Conservation (phyloP, 2,329 filamentous ascomycete genomes). For the Moelleriella libera region DNA sequence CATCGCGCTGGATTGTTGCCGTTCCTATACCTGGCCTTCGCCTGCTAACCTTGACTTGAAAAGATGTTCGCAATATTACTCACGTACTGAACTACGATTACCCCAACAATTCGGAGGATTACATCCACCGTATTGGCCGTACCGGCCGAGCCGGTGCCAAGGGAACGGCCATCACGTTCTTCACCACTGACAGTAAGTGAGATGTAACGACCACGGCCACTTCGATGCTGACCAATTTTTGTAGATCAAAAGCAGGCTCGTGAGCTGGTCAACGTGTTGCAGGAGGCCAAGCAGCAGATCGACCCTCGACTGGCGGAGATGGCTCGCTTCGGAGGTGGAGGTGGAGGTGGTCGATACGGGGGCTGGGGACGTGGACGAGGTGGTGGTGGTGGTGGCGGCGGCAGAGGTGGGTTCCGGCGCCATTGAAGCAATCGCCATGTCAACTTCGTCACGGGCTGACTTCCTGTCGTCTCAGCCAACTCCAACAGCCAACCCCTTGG, state of each 20-base stretch:
- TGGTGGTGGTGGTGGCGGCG: slow-evolving; percentile 14
- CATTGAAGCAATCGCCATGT: slow-evolving; percentile 14
- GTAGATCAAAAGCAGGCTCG: slow-evolving; percentile 86
- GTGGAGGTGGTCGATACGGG: slow-evolving; percentile 58
- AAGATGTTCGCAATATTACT: slow-evolving; percentile 99
- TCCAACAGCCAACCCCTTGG: slow-evolving; percentile 36
- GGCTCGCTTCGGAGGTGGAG: slow-evolving; percentile 80
- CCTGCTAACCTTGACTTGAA: slow-evolving; percentile 59
- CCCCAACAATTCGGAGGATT: slow-evolving; percentile 97
- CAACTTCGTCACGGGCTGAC: slow-evolving; percentile 19
- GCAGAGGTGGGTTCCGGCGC: slow-evolving; percentile 32
- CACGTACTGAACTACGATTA: slow-evolving; percentile 99
- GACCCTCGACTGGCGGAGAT: slow-evolving; percentile 93
- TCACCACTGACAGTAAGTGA: slow-evolving; percentile 95
- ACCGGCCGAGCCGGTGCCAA: slow-evolving; percentile 89
- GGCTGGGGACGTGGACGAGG: slow-evolving; percentile 55
- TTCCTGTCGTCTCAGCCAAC: slow-evolving; percentile 21
- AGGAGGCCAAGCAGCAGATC: slow-evolving; percentile 95
- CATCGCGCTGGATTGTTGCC: slow-evolving; percentile 47
- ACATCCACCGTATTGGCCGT: slow-evolving; percentile 92
- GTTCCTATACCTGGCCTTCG: slow-evolving; percentile 32
- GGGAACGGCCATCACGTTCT: slow-evolving; percentile 95
- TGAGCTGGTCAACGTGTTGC: slow-evolving; percentile 84
- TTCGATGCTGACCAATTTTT: background rate
- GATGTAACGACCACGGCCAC: background rate